Evolutionary conservation across 768 basidiomycete species (phyloP).

Genomic region (Tylopilus plumbeoviolaceoides): DNA sequence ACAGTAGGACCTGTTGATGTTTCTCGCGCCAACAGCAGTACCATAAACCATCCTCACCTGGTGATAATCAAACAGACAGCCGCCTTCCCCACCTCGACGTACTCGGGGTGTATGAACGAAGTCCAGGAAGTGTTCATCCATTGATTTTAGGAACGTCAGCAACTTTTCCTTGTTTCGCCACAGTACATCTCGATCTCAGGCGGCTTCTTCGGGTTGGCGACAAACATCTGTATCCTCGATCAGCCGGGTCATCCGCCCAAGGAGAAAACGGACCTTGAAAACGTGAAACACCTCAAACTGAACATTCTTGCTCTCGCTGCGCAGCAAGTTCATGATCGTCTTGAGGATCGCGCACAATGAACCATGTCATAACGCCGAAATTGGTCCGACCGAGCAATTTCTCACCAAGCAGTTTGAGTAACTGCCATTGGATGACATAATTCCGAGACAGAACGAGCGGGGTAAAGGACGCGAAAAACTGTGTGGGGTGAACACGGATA

Average conservation of each 20-base stretch:
- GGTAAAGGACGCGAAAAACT: constrained; percentile 97
- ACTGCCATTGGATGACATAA: constrained; percentile 98
- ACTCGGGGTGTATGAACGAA: constrained; percentile 71
- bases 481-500: constrained; percentile 1
- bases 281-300: constrained; percentile 99
- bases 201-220: constrained; percentile 98
- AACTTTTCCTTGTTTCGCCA: constrained; percentile 92
- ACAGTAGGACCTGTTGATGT: constrained; percentile 75
- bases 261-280: constrained; percentile 70
- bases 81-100: constrained; percentile 54
- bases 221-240: constrained; percentile 67
- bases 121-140: constrained; percentile 58
- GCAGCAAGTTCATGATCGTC: constrained; percentile 99
- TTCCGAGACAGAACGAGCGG: constrained; percentile 91
- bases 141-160: constrained; percentile 78
- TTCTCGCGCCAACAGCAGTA: constrained; percentile 98
- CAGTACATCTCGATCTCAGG: constrained; percentile 90
- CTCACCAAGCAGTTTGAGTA: constrained; percentile 94
- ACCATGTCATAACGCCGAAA: constrained; percentile 96
- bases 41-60: constrained; percentile 93
- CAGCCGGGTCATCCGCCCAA: no score
- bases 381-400: constrained; percentile 96
- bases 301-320: constrained; percentile 99
- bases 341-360: constrained; percentile 94
- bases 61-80: constrained; percentile 90